Evolutionary conservation across 805 yeast species (phyloP).

Genomic region (Pichia thaimueangensis): DNA sequence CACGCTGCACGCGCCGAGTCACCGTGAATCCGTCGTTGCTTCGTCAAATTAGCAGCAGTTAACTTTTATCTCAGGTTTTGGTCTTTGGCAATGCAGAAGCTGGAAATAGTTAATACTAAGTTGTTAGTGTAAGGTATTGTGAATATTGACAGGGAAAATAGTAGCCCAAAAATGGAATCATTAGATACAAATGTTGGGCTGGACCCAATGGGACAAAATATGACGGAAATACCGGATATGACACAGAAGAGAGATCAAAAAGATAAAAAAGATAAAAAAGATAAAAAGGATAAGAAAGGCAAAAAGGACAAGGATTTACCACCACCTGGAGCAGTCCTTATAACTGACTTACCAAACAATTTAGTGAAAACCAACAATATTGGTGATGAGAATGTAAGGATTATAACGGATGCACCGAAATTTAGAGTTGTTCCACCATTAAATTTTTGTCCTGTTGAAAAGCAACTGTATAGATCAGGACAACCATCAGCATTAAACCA

Average conservation of each 20-base stretch:
- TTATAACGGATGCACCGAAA: slow-evolving; percentile 33
- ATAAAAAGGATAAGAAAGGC: slow-evolving; percentile 5
- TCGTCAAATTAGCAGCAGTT: too few species aligned
- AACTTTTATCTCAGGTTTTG: too few species aligned
- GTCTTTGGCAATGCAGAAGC: too few species aligned
- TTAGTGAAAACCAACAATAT: background rate
- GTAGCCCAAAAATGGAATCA: too few species aligned
- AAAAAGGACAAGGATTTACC: slow-evolving; percentile 7
- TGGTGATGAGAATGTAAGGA: background rate
- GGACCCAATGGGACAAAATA: too few species aligned
- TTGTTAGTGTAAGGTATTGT: too few species aligned
- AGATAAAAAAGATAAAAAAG: slow-evolving; percentile 1
- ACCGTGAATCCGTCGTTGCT: too few species aligned
- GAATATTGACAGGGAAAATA: too few species aligned
- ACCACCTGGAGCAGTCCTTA: slow-evolving; percentile 4
- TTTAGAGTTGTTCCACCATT: slow-evolving; percentile 83
- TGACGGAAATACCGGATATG: too few species aligned
- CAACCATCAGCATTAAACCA: slow-evolving; percentile 94
- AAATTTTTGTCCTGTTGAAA: slow-evolving; percentile 93
- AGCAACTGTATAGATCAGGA: slow-evolving; percentile 80
- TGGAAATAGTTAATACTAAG: too few species aligned
- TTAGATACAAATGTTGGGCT: background rate
- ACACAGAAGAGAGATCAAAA: background rate
- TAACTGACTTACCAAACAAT: background rate
- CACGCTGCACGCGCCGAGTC: too few species aligned